Conservation (phyloP, 108 stramenopile species). For the Cyclostephanos invisitatus region DNA sequence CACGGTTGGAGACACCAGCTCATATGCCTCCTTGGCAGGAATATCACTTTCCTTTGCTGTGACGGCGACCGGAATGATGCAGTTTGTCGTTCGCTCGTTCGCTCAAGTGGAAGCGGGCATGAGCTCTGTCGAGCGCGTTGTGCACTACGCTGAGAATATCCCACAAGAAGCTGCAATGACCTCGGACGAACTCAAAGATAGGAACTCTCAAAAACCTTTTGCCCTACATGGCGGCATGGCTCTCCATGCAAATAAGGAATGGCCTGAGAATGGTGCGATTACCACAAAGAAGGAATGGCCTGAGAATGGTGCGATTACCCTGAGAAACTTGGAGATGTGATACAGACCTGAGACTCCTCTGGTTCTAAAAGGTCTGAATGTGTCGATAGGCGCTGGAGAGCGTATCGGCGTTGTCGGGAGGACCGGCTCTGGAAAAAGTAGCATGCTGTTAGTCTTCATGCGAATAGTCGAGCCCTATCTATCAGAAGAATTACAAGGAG, state of each 20-base stretch:
- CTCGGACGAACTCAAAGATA: conserved; percentile 53
- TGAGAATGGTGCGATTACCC: conserved; percentile 63
- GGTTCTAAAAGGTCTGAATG: conserved; percentile 86
- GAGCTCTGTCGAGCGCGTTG: conserved; percentile 86
- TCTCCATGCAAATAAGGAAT: conserved; percentile 44
- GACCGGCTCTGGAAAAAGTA: conserved; percentile 75
- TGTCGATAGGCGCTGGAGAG: conserved; percentile 78
- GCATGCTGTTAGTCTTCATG: conserved; percentile 76
- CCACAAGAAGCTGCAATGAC: conserved; percentile 73
- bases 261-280: conserved; percentile 84
- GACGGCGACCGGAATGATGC: conserved; percentile 73
- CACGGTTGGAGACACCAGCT: conserved; percentile 32
- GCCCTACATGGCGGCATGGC: conserved; percentile 59
- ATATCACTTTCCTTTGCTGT: conserved; percentile 87
- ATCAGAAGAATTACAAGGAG: conserved; percentile 18
- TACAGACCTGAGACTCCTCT: conserved; percentile 82
- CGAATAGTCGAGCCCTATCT: conserved; percentile 85
- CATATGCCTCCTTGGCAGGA: conserved; percentile 73
- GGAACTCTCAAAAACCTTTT: conserved; percentile 51
- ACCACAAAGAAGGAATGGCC: conserved; percentile 72
- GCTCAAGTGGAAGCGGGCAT: conserved; percentile 90
- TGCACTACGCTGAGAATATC: conserved; percentile 74
- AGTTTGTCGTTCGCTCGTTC: conserved; percentile 81
- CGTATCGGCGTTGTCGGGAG: conserved; percentile 89
- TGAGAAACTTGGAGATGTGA: conserved; percentile 77